These are phyloP conservation scores for Arachis stenosperma DNA, from an alignment of 306 rosid genomes.

Conservation along the genomic window DNA sequence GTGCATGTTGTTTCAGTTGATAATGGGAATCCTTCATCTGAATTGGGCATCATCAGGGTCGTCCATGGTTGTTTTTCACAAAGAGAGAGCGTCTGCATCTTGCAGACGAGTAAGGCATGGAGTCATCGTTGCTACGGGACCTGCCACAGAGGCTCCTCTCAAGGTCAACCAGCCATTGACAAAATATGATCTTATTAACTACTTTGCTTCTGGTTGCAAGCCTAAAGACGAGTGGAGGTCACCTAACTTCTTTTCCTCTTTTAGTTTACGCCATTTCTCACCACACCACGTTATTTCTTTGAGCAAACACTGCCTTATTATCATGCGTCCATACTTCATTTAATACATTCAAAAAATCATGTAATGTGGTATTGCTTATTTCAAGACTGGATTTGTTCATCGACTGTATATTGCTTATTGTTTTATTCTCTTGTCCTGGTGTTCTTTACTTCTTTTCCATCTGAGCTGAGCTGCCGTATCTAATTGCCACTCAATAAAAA, in stretches of 20 bases:
- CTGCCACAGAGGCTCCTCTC: constrained; percentile 36
- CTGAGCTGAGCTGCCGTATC: too few species aligned
- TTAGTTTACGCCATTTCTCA: too few species aligned
- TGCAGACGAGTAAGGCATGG: constrained; percentile 12
- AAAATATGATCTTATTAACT: constrained; percentile 37
- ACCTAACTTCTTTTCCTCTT: too few species aligned
- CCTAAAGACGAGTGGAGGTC: constrained; percentile 47
- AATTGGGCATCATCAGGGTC: constrained; percentile 31
- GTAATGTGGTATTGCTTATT: too few species aligned
- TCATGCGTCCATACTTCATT: too few species aligned
- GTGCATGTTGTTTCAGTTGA: constrained; percentile 21
- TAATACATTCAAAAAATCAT: too few species aligned
- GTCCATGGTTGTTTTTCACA: constrained; percentile 12
- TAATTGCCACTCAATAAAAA: too few species aligned
- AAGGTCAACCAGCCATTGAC: constrained; percentile 32
- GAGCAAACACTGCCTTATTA: not conserved
- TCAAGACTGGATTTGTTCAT: not conserved
- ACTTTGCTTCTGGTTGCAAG: constrained; percentile 42
- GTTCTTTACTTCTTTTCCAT: too few species aligned
- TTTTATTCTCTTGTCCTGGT: too few species aligned
- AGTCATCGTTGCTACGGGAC: constrained; percentile 43
- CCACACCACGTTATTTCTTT: too few species aligned
- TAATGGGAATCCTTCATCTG: constrained; percentile 13
- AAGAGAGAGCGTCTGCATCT: not conserved
- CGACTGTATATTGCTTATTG: not conserved